Evolutionary conservation across 805 yeast species (phyloP), one percentile per base, ranked within the genome.

Genomic region (Kodamaea hsintzibuensis): DNA sequence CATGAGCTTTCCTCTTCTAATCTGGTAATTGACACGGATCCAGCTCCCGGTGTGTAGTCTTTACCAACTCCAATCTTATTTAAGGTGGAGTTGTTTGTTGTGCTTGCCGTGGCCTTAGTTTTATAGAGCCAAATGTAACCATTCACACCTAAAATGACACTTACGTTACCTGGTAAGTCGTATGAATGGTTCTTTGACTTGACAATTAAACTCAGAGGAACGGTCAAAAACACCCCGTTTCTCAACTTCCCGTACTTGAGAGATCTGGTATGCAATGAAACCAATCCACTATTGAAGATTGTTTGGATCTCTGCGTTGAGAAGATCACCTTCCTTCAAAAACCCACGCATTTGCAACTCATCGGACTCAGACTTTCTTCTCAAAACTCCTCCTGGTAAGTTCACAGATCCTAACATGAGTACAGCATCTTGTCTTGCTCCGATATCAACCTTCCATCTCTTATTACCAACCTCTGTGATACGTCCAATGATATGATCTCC

Each of bases 401-500:
- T 95, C 17, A 95, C 97, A 1, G 97, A 90, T 10, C 99, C 99
- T 54, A 96, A 79, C 91, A 90, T 87, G 57, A 95, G 73, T 0
- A 90, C 86, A 0, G 98, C 98, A 66, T 91, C 93, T 64, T 90
- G 96, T 63, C 85, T 87, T n/a, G 91, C 90, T 27, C 98, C 98
- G 58, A 95, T 91, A 62, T 93, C 97, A 13, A 95, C 98, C 66
- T 88, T 91, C 99, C 99, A 95, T 62, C 98, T 78, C 66, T 87
- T 89, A 58, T 88, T 88, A 1, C 96, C 96, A 5, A 93, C 98
- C 63, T 95, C 98, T 1, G 95, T 86, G 60, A 95, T 87, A 57
- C 99, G 78, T 1, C 99, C 99, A 18, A 95, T 86, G 18, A 95
- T 79, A 69, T 95, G 98, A 67, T 95, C 99, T 59, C 99, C 99